Evolutionary conservation across 1,284 basidiomycete species (phyloP).

Genomic region (Pascua sp.): DNA sequence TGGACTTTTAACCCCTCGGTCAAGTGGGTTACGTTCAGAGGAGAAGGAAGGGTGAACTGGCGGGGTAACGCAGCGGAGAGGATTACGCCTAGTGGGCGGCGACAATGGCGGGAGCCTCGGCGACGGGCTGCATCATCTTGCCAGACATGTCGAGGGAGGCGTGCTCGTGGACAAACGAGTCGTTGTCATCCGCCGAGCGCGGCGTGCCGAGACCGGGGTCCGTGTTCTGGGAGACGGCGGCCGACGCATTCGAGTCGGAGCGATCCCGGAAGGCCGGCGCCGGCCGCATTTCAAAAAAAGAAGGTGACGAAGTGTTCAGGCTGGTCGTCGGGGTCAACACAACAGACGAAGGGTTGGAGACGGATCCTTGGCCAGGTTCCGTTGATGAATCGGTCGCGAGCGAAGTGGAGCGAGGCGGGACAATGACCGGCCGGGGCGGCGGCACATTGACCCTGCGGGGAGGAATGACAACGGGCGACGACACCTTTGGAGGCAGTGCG

Average conservation of each 20-base stretch:
- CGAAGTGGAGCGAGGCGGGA: slow-evolving; percentile 16
- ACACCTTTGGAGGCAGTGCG: background rate
- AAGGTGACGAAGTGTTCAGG: slow-evolving; percentile 10
- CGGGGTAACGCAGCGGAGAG: no score
- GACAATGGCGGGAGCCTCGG: background rate
- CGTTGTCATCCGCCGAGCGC: background rate
- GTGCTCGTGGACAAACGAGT: no score
- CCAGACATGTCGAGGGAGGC: background rate
- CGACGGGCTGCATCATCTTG: background rate
- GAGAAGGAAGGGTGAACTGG: no score
- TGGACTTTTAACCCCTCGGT: no score
- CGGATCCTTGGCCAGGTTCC: slow-evolving; percentile 4
- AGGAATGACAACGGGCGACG: background rate
- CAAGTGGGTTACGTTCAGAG: no score
- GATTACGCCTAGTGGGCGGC: background rate
- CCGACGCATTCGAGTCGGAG: slow-evolving; percentile 10
- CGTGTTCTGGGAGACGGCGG: slow-evolving; percentile 4
- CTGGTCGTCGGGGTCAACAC: slow-evolving; percentile 19
- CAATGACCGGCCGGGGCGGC: slow-evolving; percentile 11
- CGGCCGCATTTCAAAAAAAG: slow-evolving; percentile 12
- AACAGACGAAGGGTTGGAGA: slow-evolving; percentile 16
- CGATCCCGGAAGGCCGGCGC: slow-evolving; percentile 10
- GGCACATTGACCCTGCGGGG: background rate
- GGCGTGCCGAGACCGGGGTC: slow-evolving; percentile 2
- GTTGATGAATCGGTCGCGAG: background rate